Evolutionary conservation across 164 flowering plant species (phyloP).

Genomic region (Dillenia suffruticosa): DNA sequence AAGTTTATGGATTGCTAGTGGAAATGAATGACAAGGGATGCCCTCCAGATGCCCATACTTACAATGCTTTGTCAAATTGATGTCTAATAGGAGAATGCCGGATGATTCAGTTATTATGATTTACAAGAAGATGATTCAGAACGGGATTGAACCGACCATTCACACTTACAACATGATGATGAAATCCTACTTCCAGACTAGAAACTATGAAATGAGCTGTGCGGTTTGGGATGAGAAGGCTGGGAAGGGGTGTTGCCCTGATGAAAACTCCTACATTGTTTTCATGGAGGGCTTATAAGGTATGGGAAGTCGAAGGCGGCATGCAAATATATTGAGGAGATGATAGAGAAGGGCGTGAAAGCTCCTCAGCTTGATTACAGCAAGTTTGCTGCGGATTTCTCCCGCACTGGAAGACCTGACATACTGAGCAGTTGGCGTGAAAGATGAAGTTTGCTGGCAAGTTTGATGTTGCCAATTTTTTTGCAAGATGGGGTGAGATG

Average conservation of each 20-base stretch:
- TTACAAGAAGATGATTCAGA: slow-evolving; percentile 70
- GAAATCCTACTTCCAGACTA: slow-evolving; percentile 56
- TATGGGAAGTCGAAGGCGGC: slow-evolving; percentile 67
- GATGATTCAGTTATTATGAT: slow-evolving; percentile 61
- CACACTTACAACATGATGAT: slow-evolving; percentile 88
- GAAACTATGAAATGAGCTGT: slow-evolving; percentile 59
- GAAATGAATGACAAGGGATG: slow-evolving; percentile 79
- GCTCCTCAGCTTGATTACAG: slow-evolving; percentile 76
- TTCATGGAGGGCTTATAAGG: slow-evolving; percentile 70
- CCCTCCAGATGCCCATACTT: slow-evolving; percentile 69
- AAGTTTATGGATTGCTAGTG: slow-evolving; percentile 52
- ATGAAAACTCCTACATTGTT: slow-evolving; percentile 82
- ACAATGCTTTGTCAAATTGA: slow-evolving; percentile 71
- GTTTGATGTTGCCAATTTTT: slow-evolving; percentile 52
- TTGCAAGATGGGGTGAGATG: slow-evolving; percentile 62
- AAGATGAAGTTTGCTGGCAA: slow-evolving; percentile 75
- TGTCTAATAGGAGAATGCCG: slow-evolving; percentile 61
- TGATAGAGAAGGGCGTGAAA: slow-evolving; percentile 89
- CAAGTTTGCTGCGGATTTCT: slow-evolving; percentile 69
- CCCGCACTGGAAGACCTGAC: slow-evolving; percentile 63
- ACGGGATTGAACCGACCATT: slow-evolving; percentile 55
- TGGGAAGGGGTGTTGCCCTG: slow-evolving; percentile 71
- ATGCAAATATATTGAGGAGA: slow-evolving; percentile 74
- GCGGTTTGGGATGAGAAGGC: slow-evolving; percentile 85
- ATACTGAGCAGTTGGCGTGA: slow-evolving; percentile 61